Evolutionary conservation across 75 land plant genomes (phyloP).

Genomic region (Chamaecyparis obtusa): DNA sequence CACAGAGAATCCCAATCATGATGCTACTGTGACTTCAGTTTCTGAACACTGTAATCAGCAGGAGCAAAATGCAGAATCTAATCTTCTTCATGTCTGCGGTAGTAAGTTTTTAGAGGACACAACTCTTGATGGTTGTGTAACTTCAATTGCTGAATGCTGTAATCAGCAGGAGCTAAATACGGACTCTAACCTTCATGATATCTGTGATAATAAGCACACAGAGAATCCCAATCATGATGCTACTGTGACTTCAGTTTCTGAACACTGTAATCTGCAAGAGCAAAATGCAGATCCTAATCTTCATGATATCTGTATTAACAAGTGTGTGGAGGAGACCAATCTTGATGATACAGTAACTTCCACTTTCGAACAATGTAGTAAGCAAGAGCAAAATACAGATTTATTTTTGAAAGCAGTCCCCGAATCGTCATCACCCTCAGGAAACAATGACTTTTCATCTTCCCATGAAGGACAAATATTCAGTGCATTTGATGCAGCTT

Average conservation of each 20-base stretch:
- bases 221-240: background rate
- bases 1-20: background rate
- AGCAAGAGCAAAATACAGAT: slow-evolving; percentile 1
- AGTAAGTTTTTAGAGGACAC: background rate
- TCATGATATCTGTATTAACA: background rate
- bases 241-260: background rate
- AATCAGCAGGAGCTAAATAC: background rate
- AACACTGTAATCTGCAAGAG: background rate
- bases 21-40: background rate
- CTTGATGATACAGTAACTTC: background rate
- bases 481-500: background rate
- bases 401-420: background rate
- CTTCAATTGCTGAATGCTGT: background rate
- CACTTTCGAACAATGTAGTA: background rate
- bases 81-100: background rate
- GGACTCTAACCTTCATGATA: background rate
- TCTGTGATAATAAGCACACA: background rate
- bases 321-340: background rate
- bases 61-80: background rate
- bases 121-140: background rate
- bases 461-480: background rate
- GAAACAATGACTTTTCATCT: background rate
- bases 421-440: background rate
- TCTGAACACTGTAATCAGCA: background rate
- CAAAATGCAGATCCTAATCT: background rate